Conservation (phyloP, 345 rosid species). For the Pistacia integerrima region DNA sequence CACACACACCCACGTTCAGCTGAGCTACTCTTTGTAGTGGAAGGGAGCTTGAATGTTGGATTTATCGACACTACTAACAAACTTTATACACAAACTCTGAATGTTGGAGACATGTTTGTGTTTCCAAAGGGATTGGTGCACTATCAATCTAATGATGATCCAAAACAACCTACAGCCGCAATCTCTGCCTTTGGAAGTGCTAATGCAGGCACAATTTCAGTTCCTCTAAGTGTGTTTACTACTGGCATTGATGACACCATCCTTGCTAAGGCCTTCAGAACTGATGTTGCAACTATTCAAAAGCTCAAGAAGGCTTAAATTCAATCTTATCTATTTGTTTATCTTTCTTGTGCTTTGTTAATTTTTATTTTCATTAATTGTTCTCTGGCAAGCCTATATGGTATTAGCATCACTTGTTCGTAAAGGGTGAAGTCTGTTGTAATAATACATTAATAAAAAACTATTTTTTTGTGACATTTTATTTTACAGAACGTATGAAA, state of each 20-base stretch:
- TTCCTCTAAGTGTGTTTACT: constrained; percentile 22
- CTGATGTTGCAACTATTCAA: constrained; percentile 19
- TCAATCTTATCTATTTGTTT: too few relatives aligned
- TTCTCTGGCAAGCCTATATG: too few relatives aligned
- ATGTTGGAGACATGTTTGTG: constrained; percentile 29
- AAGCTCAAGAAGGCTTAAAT: constrained; percentile 15
- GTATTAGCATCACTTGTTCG: too few relatives aligned
- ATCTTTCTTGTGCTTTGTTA: too few relatives aligned
- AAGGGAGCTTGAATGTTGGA: constrained; percentile 27
- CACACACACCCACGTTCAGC: constrained; percentile 34
- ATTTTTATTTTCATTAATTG: too few relatives aligned
- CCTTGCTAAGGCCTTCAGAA: constrained; percentile 35
- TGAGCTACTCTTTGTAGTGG: constrained; percentile 23
- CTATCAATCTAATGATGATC: constrained; percentile 26
- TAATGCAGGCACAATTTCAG: constrained; percentile 31
- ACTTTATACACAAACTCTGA: constrained; percentile 27
- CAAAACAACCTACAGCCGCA: constrained; percentile 14
- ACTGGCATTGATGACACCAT: constrained; percentile 25
- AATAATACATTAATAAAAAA: too few relatives aligned
- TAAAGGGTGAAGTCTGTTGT: too few relatives aligned
- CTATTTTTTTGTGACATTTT: too few relatives aligned
- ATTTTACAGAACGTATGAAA: too few relatives aligned
- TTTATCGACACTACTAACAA: constrained; percentile 30
- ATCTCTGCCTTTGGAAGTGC: constrained; percentile 32
- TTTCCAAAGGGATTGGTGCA: constrained; percentile 35